A percentile compares a stretch with the other conserved stretches of the same genome.
phyloP scores from a whole-genome alignment of 129 eudicot genomes.

The Chrysanthemum makinoi region DNA sequence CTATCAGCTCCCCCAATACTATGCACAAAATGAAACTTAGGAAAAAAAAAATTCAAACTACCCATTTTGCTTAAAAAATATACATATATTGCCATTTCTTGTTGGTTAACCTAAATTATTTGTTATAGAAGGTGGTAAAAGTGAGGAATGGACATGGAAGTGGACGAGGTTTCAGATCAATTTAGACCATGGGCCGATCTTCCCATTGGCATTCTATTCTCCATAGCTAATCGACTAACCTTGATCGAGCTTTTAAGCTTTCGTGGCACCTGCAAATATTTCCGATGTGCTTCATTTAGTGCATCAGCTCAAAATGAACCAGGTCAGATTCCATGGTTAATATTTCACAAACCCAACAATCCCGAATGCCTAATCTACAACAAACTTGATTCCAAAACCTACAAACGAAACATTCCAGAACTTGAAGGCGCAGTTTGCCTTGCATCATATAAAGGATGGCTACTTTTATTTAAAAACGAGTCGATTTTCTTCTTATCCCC shows the following conservation, averaged over 20 bases:
- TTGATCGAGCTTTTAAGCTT: slow-evolving; percentile 35
- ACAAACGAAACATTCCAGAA: slow-evolving; percentile 28
- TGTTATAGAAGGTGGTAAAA: no score
- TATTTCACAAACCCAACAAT: slow-evolving; percentile 13
- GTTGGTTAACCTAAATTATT: no score
- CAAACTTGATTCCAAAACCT: slow-evolving; percentile 12
- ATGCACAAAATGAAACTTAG: no score
- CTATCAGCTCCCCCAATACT: no score
- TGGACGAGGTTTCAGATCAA: neutral
- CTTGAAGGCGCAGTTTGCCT: slow-evolving; percentile 28
- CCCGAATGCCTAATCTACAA: slow-evolving; percentile 21
- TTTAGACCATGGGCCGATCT: slow-evolving; percentile 28
- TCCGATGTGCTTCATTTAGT: slow-evolving; percentile 31
- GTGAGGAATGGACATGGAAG: neutral
- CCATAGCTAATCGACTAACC: slow-evolving; percentile 22
- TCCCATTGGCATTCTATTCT: slow-evolving; percentile 27
- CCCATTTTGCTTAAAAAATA: no score
- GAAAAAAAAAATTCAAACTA: no score
- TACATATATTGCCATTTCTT: no score
- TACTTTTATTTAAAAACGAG: slow-evolving; percentile 23
- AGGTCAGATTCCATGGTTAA: slow-evolving; percentile 23
- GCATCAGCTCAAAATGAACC: slow-evolving; percentile 25
- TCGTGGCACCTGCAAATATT: slow-evolving; percentile 37
- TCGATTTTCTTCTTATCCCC: slow-evolving; percentile 39
- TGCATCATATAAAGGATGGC: slow-evolving; percentile 46